Evolutionary conservation across 305 asterid genomes (phyloP), one percentile per base, ranked within the genome.

Genomic region (Solanum chacoense): DNA sequence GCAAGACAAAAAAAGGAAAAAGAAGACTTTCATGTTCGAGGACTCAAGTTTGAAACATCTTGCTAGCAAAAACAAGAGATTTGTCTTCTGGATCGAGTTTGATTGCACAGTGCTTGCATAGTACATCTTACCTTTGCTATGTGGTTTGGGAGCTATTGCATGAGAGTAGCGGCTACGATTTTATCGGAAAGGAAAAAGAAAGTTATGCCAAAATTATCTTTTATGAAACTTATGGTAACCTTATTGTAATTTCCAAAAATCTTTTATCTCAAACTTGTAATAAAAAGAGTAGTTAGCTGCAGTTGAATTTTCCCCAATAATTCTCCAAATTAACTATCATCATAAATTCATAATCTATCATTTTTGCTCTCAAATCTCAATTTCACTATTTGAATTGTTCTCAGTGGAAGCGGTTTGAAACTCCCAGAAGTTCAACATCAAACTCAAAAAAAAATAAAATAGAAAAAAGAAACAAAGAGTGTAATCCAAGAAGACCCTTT

Each of bases 51-150:
- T 3, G 11, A 20, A 20, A 59, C 1, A 0, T 1, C 5, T 20
- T 59, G 11, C 10, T 8, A 55, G 2, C 24, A 8, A 55, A 3
- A 55, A 0, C 5, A 55, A 18, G 24, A 1, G 5, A 0, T 59
- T 59, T 59, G 11, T 7, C 5, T 55, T 55, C 11, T 45, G 22
- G 11, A 0, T 59, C 11, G 0, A 59, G 69, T 8, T 8, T 59
- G 1, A 7, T 59, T 0, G 6, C n/a, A 20, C 26, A 2, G 0
- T 0, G 1, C 2, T 59, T 59, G 24, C 26, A 20, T 59, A 22
- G 4, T 50, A 18, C 10, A 14, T 2, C n/a, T 2, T 50, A 50
- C 20, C n/a, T 50, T 0, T 50, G 4, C 10, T 16, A 16, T 50
- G n/a, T 50, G 22, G 9, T 55, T 59, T 20, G 26, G 10, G 2